Conservation (phyloP, 306 rosid species). For the Lablab purpureus region DNA sequence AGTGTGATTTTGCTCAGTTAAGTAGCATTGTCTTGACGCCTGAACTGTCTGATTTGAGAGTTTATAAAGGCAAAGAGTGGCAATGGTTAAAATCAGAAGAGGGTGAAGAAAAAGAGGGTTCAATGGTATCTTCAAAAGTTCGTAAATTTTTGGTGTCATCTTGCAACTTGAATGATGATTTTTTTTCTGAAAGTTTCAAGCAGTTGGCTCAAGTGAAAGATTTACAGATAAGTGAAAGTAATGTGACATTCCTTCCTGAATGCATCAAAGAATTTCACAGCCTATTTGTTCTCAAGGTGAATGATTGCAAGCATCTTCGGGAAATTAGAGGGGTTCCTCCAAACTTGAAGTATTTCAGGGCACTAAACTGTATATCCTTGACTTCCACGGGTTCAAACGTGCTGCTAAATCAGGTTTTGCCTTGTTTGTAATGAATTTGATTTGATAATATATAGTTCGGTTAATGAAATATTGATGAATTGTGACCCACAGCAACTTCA, state of each 20-base stretch:
- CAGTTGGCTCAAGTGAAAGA: background rate
- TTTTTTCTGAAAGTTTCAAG: background rate
- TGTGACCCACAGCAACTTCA: conserved; percentile 20
- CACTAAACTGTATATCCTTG: background rate
- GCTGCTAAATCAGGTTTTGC: conserved; percentile 17
- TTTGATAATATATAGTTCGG: background rate
- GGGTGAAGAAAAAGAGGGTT: background rate
- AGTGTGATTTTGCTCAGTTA: background rate
- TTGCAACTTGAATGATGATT: background rate
- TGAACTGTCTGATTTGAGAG: too few relatives aligned
- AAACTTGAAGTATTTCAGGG: background rate
- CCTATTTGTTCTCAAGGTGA: background rate
- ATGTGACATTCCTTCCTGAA: conserved; percentile 10
- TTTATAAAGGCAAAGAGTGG: too few relatives aligned
- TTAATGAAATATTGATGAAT: background rate
- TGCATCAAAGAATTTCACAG: background rate
- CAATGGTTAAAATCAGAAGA: too few relatives aligned
- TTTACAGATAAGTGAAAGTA: background rate
- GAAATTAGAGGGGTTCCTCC: conserved; percentile 42
- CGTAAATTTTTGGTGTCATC: too few relatives aligned
- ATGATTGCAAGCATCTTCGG: background rate
- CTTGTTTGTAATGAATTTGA: background rate
- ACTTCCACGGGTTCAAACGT: background rate
- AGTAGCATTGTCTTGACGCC: background rate
- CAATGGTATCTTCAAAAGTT: background rate